Base-by-base conservation (phyloP, 768 basidiomycete species). In the Lentinula boryana region DNA sequence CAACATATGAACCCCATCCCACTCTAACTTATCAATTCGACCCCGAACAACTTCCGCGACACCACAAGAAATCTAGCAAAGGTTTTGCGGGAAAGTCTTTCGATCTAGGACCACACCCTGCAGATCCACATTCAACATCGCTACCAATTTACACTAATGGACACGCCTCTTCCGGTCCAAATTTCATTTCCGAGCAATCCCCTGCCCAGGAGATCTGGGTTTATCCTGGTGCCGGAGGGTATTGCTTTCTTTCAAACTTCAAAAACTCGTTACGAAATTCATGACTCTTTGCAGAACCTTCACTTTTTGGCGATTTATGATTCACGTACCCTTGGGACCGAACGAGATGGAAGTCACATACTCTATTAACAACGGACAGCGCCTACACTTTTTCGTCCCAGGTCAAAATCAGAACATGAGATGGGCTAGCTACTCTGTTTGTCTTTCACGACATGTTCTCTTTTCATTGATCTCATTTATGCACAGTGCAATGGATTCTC, bases 251-350 rank as follows among this genome's bases (percentile, higher is more conserved):
- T 49, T 54, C 40, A 44, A 51, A 53, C 33, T 49, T 5, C 15
- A 23, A 10, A n/a, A 33, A 3, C 9, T 27, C 27, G 9, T 8
- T 36, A 33, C 13, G 27, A 27, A 32, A 40, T 49, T 43, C 43
- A 36, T 56, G 33, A 18, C 13, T 23, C 13, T 35, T 23, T 52
- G 33, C 62, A 95, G 94, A 4, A 88, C 89, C 0, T 94, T 84
- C 69, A 93, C 93, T 1, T 99, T 99, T 76, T 98, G 94, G 91
- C 82, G 96, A 57, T 98, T 98, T 75, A 78, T 87, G 68, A 84
- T 98, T 52, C 84, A 87, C 63, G 80, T 99, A 58, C 93, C 93
- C 0, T 72, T 98, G 2, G 78, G 80, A 1, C 73, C 76, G 8
- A 75, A 77, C 40, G 92, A 96, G 75, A 89, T 94, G 81, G 75